A percentile compares a stretch with the other conserved stretches of the same genome.
Evolutionary conservation across 208 protist species (phyloP).

Genomic region (Leishmania martiniquensis): DNA sequence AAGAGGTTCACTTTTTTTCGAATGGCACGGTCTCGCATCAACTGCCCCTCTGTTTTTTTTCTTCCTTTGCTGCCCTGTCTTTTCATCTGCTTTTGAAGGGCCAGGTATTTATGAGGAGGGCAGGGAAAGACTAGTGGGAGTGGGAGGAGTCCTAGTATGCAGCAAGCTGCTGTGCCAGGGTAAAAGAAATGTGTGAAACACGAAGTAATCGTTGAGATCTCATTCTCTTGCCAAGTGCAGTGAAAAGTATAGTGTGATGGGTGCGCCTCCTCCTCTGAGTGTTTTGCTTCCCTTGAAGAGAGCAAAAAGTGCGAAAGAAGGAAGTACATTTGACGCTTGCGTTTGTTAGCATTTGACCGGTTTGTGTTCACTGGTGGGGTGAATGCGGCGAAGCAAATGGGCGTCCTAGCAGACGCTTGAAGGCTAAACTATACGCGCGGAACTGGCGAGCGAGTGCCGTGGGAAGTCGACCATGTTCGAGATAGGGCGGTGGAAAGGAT

Average conservation of each 20-base stretch:
- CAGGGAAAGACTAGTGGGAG: background rate
- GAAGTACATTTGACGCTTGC: background rate
- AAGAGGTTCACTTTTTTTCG: background rate
- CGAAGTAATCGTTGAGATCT: constrained; percentile 4
- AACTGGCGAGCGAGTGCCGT: background rate
- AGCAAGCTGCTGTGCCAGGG: background rate
- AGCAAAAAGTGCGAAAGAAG: background rate
- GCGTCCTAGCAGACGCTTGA: background rate
- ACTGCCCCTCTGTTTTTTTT: constrained; percentile 3
- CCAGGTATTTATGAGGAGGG: background rate
- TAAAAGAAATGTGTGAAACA: background rate
- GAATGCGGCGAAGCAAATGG: background rate
- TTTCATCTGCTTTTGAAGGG: constrained; percentile 4
- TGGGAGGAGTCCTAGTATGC: background rate
- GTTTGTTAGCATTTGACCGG: background rate
- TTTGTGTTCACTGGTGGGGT: background rate
- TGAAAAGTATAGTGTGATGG: background rate
- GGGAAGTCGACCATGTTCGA: background rate
- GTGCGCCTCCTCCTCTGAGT: background rate
- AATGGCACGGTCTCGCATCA: constrained; percentile 1
- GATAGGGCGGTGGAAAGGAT: background rate
- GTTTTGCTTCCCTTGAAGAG: background rate
- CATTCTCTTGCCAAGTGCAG: background rate
- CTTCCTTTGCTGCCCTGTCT: constrained; percentile 7
- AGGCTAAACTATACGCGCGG: background rate